Base-by-base conservation (phyloP, 805 yeast genomes). In the Naumovozyma baii region DNA sequence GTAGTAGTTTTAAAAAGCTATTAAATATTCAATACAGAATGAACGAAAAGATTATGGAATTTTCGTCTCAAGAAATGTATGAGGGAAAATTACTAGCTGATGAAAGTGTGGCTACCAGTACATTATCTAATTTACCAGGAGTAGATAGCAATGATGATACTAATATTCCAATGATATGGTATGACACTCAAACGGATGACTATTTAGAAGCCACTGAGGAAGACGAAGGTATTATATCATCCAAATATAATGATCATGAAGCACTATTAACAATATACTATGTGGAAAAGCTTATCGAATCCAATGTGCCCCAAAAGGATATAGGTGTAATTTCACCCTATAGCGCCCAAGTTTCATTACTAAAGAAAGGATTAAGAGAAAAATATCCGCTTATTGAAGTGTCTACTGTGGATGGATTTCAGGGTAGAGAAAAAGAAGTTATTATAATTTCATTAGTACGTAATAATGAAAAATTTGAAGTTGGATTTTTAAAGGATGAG, bases 401-500 rank as follows among this genome's bases (percentile, higher is more conserved):
- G 0, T 76, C 94, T 3, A 85, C 96, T 0, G 90, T 90, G 3
- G 98, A 90, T 63, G 96, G 96, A 1, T 92, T 90, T 53, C 98
- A 90, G 64, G 98, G 98, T 1, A 68, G 96, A 45, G 98, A 90
- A 55, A 92, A 90, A 58, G 94, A 88, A 50, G 80, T 78, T 0
- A 86, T 90, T 5, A 70, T 90, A 1, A 63, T 92, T 10, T 72
- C 92, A 2, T 59, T 90, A 39, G 96, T 90, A 2, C 68, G 98
- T 46, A 80, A 92, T 31, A 90, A 90, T 57, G 79, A 73, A 16
- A 51, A 62, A 2, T 59, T 69, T 26, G 83, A 80, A 38, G 80
- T 88, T 35, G 97, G 97, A 8, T 92, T 90, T 54, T 63, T 92
- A 39, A 69, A 70, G 18, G 96, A 90, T 49, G 70, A 73, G 39